Evolutionary conservation across 1,139 yeast genomes (phyloP).

Genomic region (Debaryomycetaceae sp.): DNA sequence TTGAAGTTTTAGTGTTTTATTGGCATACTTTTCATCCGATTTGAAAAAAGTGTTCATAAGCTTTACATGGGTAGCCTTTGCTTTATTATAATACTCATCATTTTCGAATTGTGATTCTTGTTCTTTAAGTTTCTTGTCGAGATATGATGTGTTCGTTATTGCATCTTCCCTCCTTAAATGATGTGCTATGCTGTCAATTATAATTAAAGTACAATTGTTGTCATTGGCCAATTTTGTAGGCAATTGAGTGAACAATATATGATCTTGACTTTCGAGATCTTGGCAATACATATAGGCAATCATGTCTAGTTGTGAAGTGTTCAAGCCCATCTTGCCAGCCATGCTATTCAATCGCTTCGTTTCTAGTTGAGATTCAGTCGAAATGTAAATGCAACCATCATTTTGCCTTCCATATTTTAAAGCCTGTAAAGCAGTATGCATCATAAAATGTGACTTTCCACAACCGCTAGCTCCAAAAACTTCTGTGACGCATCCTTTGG

Average conservation of each 20-base stretch:
- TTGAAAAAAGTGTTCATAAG: constrained; percentile 27
- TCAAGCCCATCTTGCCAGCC: constrained; percentile 9
- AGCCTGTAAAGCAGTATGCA: constrained; percentile 59
- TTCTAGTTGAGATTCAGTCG: constrained; percentile 74
- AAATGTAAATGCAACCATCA: constrained; percentile 53
- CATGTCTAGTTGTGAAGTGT: constrained; percentile 40
- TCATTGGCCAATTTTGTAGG: constrained; percentile 50
- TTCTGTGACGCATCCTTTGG: constrained; percentile 67
- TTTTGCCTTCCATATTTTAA: constrained; percentile 40
- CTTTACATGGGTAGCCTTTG: constrained; percentile 24
- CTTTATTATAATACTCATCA: constrained; percentile 14
- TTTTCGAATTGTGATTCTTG: constrained; percentile 20
- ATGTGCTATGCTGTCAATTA: constrained; percentile 85
- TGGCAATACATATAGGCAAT: constrained; percentile 63
- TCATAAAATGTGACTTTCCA: constrained; percentile 77
- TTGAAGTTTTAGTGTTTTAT: constrained; percentile 32
- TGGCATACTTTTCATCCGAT: constrained; percentile 24
- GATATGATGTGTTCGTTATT: constrained; percentile 25
- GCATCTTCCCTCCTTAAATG: constrained; percentile 69
- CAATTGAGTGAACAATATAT: constrained; percentile 66
- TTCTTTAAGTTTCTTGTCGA: constrained; percentile 18
- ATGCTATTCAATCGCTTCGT: constrained; percentile 53
- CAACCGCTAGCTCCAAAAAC: constrained; percentile 80
- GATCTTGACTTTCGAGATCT: constrained; percentile 72
- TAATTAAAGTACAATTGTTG: constrained; percentile 47